Conservation (phyloP, 2,329 filamentous ascomycete genomes). For the Fusarium denticulatum region DNA sequence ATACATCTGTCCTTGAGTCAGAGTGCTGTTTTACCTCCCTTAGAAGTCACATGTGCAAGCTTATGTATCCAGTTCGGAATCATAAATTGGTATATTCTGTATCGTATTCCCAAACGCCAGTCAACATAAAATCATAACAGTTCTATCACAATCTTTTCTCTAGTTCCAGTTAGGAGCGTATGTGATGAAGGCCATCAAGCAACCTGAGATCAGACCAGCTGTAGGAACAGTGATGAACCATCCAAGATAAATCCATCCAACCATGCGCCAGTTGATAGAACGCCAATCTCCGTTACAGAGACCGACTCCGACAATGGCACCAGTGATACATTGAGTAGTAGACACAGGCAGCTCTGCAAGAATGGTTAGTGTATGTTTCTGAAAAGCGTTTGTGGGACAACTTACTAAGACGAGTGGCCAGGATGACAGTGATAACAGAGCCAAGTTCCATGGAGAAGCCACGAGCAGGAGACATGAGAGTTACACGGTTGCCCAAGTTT, state of each 20-base stretch:
- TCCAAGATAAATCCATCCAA: slow-evolving; percentile 66
- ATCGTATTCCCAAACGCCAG: background rate
- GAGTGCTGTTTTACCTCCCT: too few species aligned
- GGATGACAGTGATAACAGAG: slow-evolving; percentile 69
- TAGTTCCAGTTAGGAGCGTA: slow-evolving; percentile 64
- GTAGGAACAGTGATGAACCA: slow-evolving; percentile 70
- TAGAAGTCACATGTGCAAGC: background rate
- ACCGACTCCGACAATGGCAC: slow-evolving; percentile 70
- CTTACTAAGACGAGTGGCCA: slow-evolving; percentile 68
- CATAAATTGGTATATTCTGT: slow-evolving; percentile 2
- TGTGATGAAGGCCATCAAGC: slow-evolving; percentile 70
- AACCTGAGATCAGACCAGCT: slow-evolving; percentile 66
- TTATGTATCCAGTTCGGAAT: background rate
- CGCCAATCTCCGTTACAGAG: slow-evolving; percentile 67
- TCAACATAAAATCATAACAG: background rate
- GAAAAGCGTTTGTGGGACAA: background rate
- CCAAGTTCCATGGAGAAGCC: slow-evolving; percentile 71
- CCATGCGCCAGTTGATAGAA: slow-evolving; percentile 71
- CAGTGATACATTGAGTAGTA: slow-evolving; percentile 72
- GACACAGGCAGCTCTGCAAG: slow-evolving; percentile 65
- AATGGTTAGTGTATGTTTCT: slow-evolving; percentile 5
- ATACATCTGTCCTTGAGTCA: too few species aligned
- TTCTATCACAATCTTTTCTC: background rate
- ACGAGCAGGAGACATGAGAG: slow-evolving; percentile 68
- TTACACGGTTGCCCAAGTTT: slow-evolving; percentile 69